Base-by-base conservation (phyloP, 164 flowering plant genomes). In the Amborella trichopoda region DNA sequence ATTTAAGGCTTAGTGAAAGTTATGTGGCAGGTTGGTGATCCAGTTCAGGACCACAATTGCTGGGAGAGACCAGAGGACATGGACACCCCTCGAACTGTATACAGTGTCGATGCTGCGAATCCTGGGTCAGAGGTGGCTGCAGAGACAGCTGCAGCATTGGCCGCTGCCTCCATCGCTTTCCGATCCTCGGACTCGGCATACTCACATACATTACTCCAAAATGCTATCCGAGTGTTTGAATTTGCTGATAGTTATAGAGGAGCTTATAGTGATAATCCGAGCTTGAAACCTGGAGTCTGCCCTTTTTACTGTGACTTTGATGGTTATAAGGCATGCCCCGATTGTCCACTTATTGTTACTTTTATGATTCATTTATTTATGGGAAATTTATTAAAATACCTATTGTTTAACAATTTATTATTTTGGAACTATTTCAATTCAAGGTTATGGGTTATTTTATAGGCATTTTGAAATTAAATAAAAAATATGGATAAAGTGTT, bases 61-160 rank as follows among this genome's bases (percentile, higher is more conserved):
- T 91, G 98, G 98, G 98, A 91, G 46, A 76, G 98, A 50, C 96
- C 96, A 1, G 98, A 91, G 42, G 98, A 91, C 38, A 91, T 91
- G 98, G 96, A 91, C 75, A 91, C 98, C 0, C 53, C 65, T 3
- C 62, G 98, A 51, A 91, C 89, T 0, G 85, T 76, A 5, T 91
- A 91, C 59, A 68, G 61, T 1, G 93, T 91, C 1, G 90, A 78
- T 14, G 80, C 80, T 1, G 84, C 83, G 0, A 70, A 73, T 19
- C 69, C 95, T 0, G 98, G 95, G 1, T 91, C 98, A 0, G 98
- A 91, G 21, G 80, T 91, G 3, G 98, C 98, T 0, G 95, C 90
- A 0, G 98, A 91, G 67, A 87, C 85, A 0, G 95, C 96, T 1
- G 95, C 98, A 0, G 98, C 98, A 6, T 64, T 91, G 1, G 83